Base-by-base conservation (phyloP, 345 rosid genomes). In the Linum usitatissimum region DNA sequence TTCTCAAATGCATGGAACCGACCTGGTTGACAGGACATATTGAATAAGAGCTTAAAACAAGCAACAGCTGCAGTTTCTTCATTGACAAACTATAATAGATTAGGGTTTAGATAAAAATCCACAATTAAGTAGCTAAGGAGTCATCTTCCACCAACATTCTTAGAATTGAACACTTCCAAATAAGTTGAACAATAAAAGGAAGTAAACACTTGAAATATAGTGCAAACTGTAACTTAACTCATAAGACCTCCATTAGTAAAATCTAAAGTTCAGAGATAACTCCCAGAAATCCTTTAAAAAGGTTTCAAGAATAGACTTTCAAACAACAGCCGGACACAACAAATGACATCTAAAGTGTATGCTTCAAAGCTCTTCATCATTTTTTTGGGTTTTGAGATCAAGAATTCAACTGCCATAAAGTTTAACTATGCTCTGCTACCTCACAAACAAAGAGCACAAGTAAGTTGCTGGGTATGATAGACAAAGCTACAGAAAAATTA, bases 1-100 rank as follows among this genome's bases (percentile, higher is more conserved):
- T 66, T 84, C 84, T 94, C 99, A 31, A 90, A 80, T 19, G 95
- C 99, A 66, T 79, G 82, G 81, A 86, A 88, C 49, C 97, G 99
- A 77, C 99, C 99, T 94, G 71, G 64, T 72, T 34, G 64, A 62
- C 18, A 42, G 55, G 38, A 70, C 9, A 59, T 34, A 34, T 5
- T 34, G 8, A 5, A 34, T 21, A 9, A 10, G 30, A 51, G 30
- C 18, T 18, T 13, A 12, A 13, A 53, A 9, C 9, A 31, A 60
- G 48, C 6, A 60, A 10, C 49, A 57, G 48, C 10, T 40, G 48
- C 13, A 40, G 8, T 40, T 40, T 40, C 13, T 40, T 40, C 48
- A 7, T 12, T 40, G 48, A 40, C 48, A 40, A 6, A 40, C 48
- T 40, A 40, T 6, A 7, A 4, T 40, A 40, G 48, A 40, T 6